These are phyloP conservation scores for Linum usitatissimum DNA, from an alignment of 345 rosid genomes.

Conservation along the genomic window DNA sequence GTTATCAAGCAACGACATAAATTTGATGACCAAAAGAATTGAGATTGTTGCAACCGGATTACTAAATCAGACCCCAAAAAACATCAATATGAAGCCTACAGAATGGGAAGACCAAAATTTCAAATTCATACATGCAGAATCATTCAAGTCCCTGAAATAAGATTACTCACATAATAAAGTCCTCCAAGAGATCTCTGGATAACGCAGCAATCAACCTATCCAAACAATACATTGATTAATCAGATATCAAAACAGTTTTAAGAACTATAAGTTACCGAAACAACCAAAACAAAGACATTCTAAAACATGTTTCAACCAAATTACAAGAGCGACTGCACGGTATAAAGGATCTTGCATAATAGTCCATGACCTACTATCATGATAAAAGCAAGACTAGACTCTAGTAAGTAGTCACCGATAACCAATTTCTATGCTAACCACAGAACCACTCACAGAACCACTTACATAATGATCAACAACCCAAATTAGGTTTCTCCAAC, in stretches of 20 bases:
- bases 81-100: not conserved
- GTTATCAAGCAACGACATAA: not conserved
- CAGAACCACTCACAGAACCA: not conserved
- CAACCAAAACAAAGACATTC: not conserved
- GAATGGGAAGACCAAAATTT: not conserved
- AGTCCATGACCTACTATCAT: not conserved
- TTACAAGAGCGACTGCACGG: not conserved
- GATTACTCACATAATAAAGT: constrained; percentile 56
- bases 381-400: not conserved
- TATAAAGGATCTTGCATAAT: too few species aligned
- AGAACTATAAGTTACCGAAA: not conserved
- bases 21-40: not conserved
- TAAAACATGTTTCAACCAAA: not conserved
- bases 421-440: not conserved
- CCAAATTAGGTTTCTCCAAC: not conserved
- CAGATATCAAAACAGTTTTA: not conserved
- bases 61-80: not conserved
- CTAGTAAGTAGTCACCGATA: not conserved
- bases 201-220: constrained; percentile 76
- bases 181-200: constrained; percentile 76
- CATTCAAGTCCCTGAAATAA: not conserved
- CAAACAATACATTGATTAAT: not conserved
- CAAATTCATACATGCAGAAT: not conserved
- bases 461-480: not conserved
- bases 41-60: not conserved